These are phyloP conservation scores for Eucalyptus sideroxylon DNA, from an alignment of 345 rosid genomes.

Conservation along the genomic window DNA sequence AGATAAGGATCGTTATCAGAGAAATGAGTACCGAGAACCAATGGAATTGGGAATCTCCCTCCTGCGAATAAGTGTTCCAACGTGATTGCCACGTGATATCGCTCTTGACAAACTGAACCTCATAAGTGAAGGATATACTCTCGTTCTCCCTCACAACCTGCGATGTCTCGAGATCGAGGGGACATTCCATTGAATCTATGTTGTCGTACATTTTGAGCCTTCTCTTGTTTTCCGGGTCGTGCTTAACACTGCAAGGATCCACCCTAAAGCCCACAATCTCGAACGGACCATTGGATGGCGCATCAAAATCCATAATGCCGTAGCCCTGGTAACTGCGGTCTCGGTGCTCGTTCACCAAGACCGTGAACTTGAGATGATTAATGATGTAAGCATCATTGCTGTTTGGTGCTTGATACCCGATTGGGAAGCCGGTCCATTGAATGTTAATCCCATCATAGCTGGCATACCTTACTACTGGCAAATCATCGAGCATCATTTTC, in stretches of 20 bases:
- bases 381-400: neutral
- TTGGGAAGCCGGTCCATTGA: constrained; percentile 1
- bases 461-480: neutral
- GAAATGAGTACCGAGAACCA: neutral
- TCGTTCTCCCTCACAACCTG: constrained; percentile 9
- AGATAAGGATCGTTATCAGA: neutral
- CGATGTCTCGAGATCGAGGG: neutral
- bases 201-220: constrained; percentile 14
- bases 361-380: constrained; percentile 3
- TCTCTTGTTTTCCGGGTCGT: constrained; percentile 7
- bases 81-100: neutral
- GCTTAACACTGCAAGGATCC: constrained; percentile 23
- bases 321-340: neutral
- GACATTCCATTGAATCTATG: neutral
- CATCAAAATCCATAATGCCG: neutral
- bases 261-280: constrained; percentile 33
- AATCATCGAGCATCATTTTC: neutral
- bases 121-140: constrained; percentile 1
- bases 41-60: neutral
- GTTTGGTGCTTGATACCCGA: neutral
- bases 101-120: constrained; percentile 1
- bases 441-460: neutral
- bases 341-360: neutral
- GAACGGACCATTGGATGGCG: neutral
- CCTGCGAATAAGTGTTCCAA: neutral